Evolutionary conservation across 352 stramenopile genomes (phyloP).

Genomic region (Phytophthora sojae): DNA sequence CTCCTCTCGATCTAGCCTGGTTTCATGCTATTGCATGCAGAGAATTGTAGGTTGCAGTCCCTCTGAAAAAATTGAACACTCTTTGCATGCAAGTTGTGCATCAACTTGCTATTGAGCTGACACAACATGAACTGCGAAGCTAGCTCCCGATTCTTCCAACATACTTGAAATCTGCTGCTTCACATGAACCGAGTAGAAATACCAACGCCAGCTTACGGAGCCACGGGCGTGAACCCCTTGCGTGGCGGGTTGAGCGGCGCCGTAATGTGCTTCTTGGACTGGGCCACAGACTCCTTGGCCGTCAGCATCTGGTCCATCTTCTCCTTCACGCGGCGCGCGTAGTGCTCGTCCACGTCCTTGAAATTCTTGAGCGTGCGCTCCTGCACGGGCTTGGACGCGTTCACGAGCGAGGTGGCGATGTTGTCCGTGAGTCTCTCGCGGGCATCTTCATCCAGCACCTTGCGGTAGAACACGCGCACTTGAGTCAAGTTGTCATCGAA

Average conservation of each 20-base stretch:
- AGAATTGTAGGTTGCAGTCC: too few species aligned
- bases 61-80: neutral
- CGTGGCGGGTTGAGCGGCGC: slow-evolving; percentile 41
- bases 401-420: slow-evolving; percentile 69
- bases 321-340: slow-evolving; percentile 40
- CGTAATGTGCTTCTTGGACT: slow-evolving; percentile 41
- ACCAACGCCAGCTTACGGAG: slow-evolving; percentile 21
- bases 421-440: slow-evolving; percentile 76
- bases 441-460: slow-evolving; percentile 64
- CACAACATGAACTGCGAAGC: slow-evolving; percentile 8
- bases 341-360: slow-evolving; percentile 41
- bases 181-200: neutral
- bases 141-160: neutral
- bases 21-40: too few species aligned
- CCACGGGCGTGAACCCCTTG: slow-evolving; percentile 42
- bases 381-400: slow-evolving; percentile 48
- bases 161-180: slow-evolving; percentile 10
- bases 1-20: too few species aligned
- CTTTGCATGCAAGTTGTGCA: slow-evolving; percentile 4
- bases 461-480: slow-evolving; percentile 67
- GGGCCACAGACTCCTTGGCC: slow-evolving; percentile 24
- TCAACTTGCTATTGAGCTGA: slow-evolving; percentile 1
- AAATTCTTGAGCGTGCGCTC: slow-evolving; percentile 47
- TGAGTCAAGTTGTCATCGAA: slow-evolving; percentile 87
- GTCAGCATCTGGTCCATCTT: slow-evolving; percentile 47